Evolutionary conservation across 2,329 filamentous ascomycete genomes (phyloP).

Genomic region (Bretziella fagacearum): DNA sequence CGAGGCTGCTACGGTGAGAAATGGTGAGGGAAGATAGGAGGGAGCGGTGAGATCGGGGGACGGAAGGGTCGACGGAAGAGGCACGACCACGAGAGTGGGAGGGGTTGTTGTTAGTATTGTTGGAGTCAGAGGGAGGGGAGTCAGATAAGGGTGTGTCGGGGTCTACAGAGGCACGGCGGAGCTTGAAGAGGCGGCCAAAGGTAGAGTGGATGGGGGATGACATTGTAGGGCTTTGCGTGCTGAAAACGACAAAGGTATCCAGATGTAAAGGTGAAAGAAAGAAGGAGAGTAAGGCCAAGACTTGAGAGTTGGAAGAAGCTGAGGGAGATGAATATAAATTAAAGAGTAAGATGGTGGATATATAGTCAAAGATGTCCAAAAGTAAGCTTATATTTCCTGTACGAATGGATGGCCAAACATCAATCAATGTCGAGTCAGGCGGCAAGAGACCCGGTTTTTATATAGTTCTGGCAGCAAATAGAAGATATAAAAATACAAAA

Average conservation of each 20-base stretch:
- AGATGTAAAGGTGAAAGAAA: background rate
- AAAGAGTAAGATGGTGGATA: too few species aligned
- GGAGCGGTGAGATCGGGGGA: conserved; percentile 9
- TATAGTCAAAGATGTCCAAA: too few species aligned
- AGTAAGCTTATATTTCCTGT: too few species aligned
- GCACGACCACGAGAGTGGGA: background rate
- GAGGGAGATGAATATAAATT: too few species aligned
- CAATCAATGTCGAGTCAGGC: too few species aligned
- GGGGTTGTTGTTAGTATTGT: background rate
- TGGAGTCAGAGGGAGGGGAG: background rate
- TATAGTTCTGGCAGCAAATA: too few species aligned
- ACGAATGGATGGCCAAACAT: too few species aligned
- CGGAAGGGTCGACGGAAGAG: conserved; percentile 2
- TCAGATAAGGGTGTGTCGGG: background rate
- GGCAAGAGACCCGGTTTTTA: too few species aligned
- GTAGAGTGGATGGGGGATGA: background rate
- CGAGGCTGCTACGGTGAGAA: background rate
- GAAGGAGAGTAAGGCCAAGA: too few species aligned
- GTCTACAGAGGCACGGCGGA: background rate
- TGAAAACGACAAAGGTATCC: too few species aligned
- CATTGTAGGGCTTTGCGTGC: background rate
- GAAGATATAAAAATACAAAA: too few species aligned
- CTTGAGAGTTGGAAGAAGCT: too few species aligned
- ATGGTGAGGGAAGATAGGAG: background rate
- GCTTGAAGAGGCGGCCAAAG: conserved; percentile 6